Base-by-base conservation (phyloP, 768 basidiomycete species). In the Rhizopogon salebrosus region DNA sequence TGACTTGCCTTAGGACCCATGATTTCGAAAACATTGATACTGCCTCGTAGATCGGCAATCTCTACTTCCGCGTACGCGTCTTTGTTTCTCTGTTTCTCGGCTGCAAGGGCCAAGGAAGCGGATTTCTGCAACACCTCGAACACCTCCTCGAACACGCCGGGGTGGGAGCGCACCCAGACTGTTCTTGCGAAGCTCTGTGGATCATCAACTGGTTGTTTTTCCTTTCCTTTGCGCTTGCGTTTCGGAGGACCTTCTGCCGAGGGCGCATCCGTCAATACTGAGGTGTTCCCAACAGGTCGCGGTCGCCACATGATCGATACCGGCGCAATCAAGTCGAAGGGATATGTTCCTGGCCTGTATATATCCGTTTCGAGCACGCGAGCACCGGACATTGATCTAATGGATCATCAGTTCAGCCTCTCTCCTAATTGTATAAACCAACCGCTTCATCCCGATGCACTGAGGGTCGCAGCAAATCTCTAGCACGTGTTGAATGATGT, bases 1-100 rank as follows among this genome's bases (percentile, higher is more conserved):
- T 89, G 86, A 50, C 78, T 89, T 0, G 89, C 77, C 63, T 83
- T 88, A 3, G 91, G 91, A 3, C 95, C 95, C 75, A 89, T 87
- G 31, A 98, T 80, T 65, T 98, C 95, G 60, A 95, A 95, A 5
- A 84, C 76, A 55, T 89, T 89, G 39, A 92, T 60, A 45, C 83
- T 79, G 2, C 81, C 82, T 51, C 86, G 73, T 43, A 94, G 66
- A 64, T 95, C 89, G 6, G 77, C 74, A 14, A 95, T 75, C 58
- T 90, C 84, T 9, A 93, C 67, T 20, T 76, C 72, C 11, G 58
- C 64, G 4, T 57, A 45, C 22, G 56, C 53, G 2, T 58, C 57
- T 10, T 60, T 56, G 23, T 64, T 49, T 11, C 55, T 60, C 48
- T 59, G 56, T 50, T 61, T 69, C 23, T 64, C 64, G 16, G 63